A percentile compares a stretch with the other conserved stretches of the same genome.
Evolutionary conservation across 108 stramenopile genomes (phyloP).

Genomic region (Pelagomonas calceolata): DNA sequence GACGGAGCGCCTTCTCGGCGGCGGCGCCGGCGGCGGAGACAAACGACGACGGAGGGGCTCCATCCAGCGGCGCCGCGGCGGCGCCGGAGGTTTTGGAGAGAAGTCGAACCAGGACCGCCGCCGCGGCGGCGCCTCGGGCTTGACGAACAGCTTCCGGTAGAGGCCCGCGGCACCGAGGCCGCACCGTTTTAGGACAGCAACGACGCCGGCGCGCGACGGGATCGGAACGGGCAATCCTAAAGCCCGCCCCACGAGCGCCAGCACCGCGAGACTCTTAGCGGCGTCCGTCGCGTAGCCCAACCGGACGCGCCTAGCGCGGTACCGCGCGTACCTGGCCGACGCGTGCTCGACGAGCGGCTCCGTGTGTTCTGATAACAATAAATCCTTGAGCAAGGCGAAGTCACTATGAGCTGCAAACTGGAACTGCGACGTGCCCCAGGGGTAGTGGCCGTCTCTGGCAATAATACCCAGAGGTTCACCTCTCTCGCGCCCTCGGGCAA

Average conservation of each 20-base stretch:
- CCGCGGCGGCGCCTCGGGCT: too few relatives aligned
- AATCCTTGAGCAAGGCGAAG: constrained; percentile 19
- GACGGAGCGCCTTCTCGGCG: too few relatives aligned
- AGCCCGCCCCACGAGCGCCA: background rate
- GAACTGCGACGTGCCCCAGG: constrained; percentile 16
- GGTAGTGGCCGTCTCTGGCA: constrained; percentile 21
- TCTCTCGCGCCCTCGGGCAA: constrained; percentile 9
- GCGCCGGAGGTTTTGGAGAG: too few relatives aligned
- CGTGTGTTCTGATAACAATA: constrained; percentile 21
- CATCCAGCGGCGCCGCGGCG: too few relatives aligned
- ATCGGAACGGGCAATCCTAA: too few relatives aligned
- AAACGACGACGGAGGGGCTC: too few relatives aligned
- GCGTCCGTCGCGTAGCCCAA: background rate
- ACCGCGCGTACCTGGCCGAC: background rate
- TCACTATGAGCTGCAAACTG: constrained; percentile 14
- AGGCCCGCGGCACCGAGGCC: too few relatives aligned
- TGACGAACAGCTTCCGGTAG: too few relatives aligned
- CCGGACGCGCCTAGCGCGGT: constrained; percentile 3
- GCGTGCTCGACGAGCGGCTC: constrained; percentile 21
- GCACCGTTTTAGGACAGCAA: too few relatives aligned
- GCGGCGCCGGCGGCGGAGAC: too few relatives aligned
- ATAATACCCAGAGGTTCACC: constrained; percentile 23
- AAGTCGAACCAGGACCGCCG: too few relatives aligned
- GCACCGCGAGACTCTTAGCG: background rate
- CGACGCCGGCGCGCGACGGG: too few relatives aligned